Percentiles rank a stretch among this genome's conserved stretches.
Evolutionary conservation across 345 rosid genomes (phyloP).

Genomic region (Arabidopsis thaliana): TAIR10.1 NC_003075.7:12138001-12138500

Average conservation of each 20-base stretch:
- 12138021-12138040: not conserved
- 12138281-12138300: not conserved
- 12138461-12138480: slow-evolving; percentile 33
- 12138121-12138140: not conserved
- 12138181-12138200: not conserved
- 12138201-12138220: slow-evolving; percentile 17
- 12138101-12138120: not conserved
- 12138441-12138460: slow-evolving; percentile 55
- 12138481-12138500: slow-evolving; percentile 46
- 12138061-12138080: slow-evolving; percentile 32
- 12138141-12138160: not conserved
- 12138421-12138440: slow-evolving; percentile 33
- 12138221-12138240: not conserved
- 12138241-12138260: slow-evolving; percentile 29
- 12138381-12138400: slow-evolving; percentile 29
- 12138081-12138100: slow-evolving; percentile 21
- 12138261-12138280: slow-evolving; percentile 44
- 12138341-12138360: too few relatives aligned
- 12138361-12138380: too few relatives aligned
- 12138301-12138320: slow-evolving; percentile 37
- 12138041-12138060: not conserved
- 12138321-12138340: too few relatives aligned
- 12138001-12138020: not conserved
- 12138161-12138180: slow-evolving; percentile 7
- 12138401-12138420: slow-evolving; percentile 51